Evolutionary conservation across 2,329 filamentous ascomycete genomes (phyloP).

Genomic region (Aaosphaeria pasadenensis): DNA sequence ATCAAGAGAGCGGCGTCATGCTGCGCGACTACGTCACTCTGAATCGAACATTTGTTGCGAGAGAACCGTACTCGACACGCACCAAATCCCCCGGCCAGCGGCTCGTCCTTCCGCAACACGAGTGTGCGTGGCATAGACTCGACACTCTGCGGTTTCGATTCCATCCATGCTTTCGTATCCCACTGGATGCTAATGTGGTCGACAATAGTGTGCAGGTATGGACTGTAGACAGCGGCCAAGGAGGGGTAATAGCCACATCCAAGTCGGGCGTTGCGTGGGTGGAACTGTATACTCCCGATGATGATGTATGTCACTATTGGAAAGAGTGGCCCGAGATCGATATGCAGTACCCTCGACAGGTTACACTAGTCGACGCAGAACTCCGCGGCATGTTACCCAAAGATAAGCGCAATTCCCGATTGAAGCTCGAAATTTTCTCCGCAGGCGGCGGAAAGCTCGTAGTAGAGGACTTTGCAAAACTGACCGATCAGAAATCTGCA

Average conservation of each 20-base stretch:
- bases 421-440: constrained; percentile 74
- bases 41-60: constrained; percentile 76
- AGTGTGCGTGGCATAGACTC: constrained; percentile 88
- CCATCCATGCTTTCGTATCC: constrained; percentile 85
- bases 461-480: constrained; percentile 70
- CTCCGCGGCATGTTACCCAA: constrained; percentile 70
- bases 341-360: constrained; percentile 63
- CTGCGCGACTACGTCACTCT: constrained; percentile 79
- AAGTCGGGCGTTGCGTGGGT: constrained; percentile 80
- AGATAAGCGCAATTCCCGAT: constrained; percentile 65
- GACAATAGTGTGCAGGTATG: constrained; percentile 84
- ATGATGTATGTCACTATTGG: constrained; percentile 75
- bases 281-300: constrained; percentile 77
- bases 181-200: constrained; percentile 62
- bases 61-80: constrained; percentile 82
- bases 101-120: constrained; percentile 70
- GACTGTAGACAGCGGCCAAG: constrained; percentile 73
- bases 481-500: constrained; percentile 65
- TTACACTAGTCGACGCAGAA: constrained; percentile 72
- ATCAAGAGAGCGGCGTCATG: constrained; percentile 92
- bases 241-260: constrained; percentile 77
- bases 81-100: constrained; percentile 78
- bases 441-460: constrained; percentile 70
- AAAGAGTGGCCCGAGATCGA: constrained; percentile 72
- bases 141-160: constrained; percentile 85